phyloP scores from a whole-genome alignment of 495 filamentous ascomycete species.

The Pseudotulostoma volvatum region DNA sequence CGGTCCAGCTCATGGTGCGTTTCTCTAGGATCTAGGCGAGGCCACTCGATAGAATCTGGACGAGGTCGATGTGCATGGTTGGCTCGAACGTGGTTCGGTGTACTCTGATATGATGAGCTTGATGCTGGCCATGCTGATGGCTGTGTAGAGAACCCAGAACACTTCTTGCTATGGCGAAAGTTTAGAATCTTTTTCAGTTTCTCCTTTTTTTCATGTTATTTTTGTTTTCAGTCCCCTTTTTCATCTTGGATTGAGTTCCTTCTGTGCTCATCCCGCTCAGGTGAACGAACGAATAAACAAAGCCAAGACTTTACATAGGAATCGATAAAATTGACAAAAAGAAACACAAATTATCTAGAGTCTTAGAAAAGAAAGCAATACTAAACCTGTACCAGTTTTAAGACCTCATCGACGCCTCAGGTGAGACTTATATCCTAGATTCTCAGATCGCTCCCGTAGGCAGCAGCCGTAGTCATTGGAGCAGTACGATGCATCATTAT shows the following conservation, averaged over 20 bases:
- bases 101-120: conserved; percentile 55
- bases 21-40: conserved; percentile 55
- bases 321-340: too few relatives aligned
- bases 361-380: too few relatives aligned
- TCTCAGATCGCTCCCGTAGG: too few relatives aligned
- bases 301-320: too few relatives aligned
- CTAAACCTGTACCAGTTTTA: conserved; percentile 41
- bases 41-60: conserved; percentile 60
- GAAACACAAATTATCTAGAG: too few relatives aligned
- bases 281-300: too few relatives aligned
- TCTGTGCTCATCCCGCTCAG: too few relatives aligned
- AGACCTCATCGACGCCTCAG: conserved; percentile 50
- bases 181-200: too few relatives aligned
- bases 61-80: conserved; percentile 61
- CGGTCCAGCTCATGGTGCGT: conserved; percentile 52
- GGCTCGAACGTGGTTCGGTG: conserved; percentile 24
- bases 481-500: conserved; percentile 3
- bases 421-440: conserved; percentile 69
- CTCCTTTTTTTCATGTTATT: too few relatives aligned
- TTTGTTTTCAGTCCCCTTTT: too few relatives aligned
- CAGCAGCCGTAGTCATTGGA: too few relatives aligned
- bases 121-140: conserved; percentile 52
- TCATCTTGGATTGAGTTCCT: too few relatives aligned
- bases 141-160: conserved; percentile 66
- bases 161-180: conserved; percentile 84